Evolutionary conservation across 2,329 filamentous ascomycete genomes (phyloP).

Genomic region (Neonectria ditissima): DNA sequence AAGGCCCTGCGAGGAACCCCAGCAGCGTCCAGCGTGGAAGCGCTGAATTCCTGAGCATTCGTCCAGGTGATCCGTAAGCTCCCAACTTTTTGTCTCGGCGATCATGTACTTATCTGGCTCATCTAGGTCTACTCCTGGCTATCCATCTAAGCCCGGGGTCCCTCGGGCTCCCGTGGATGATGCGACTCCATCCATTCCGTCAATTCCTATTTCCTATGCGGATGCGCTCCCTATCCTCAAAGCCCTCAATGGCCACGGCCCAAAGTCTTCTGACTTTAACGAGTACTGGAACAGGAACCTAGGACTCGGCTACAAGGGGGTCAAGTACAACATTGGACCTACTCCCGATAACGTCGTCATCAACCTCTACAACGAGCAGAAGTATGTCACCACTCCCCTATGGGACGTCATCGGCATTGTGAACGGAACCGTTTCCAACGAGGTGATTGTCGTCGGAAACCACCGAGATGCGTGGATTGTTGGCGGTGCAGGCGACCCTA

Average conservation of each 20-base stretch:
- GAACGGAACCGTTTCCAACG: conserved; percentile 85
- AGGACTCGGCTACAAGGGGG: conserved; percentile 82
- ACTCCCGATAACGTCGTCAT: conserved; percentile 78
- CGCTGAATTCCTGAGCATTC: conserved; percentile 80
- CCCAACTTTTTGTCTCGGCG: not conserved
- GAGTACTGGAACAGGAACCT: conserved; percentile 76
- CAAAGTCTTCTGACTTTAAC: conserved; percentile 79
- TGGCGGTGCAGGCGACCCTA: conserved; percentile 85
- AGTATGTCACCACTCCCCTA: conserved; percentile 82
- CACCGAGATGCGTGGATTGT: conserved; percentile 92
- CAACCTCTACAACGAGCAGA: conserved; percentile 82
- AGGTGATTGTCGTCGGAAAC: conserved; percentile 92
- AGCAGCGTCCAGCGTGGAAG: conserved; percentile 93
- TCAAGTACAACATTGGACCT: conserved; percentile 87
- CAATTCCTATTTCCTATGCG: conserved; percentile 87
- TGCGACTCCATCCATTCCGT: conserved; percentile 86
- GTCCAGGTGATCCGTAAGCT: conserved; percentile 74
- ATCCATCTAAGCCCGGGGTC: conserved; percentile 90
- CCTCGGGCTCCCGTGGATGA: conserved; percentile 78
- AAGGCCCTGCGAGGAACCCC: conserved; percentile 88
- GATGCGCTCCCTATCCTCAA: conserved; percentile 91
- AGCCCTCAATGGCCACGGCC: conserved; percentile 89
- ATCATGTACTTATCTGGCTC: conserved; percentile 25
- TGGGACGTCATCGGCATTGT: conserved; percentile 96
- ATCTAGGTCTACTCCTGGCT: conserved; percentile 83